Evolutionary conservation across 2,329 filamentous ascomycete species (phyloP).

Genomic region (Fusarium sp.): DNA sequence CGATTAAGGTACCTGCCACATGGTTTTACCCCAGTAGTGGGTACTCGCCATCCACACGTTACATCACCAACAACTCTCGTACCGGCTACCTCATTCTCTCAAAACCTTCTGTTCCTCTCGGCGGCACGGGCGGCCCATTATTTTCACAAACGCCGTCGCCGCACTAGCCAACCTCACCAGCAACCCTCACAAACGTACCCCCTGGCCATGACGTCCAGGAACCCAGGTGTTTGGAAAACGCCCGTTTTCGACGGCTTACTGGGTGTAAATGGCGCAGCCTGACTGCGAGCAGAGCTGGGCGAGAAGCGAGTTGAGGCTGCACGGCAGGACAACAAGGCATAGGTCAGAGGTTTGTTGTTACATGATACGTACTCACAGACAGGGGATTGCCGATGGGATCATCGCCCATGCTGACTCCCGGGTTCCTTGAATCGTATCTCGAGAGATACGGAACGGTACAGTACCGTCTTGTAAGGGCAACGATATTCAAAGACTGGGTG

Average conservation of each 20-base stretch:
- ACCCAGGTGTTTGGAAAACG: slow-evolving; percentile 24
- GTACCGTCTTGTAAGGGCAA: slow-evolving; percentile 30
- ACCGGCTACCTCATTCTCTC: not conserved
- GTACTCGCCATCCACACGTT: slow-evolving; percentile 9
- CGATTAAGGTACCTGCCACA: slow-evolving; percentile 30
- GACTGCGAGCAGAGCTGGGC: not conserved
- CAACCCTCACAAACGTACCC: slow-evolving; percentile 23
- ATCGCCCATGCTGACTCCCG: slow-evolving; percentile 15
- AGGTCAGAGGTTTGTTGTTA: slow-evolving; percentile 2
- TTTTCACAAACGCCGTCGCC: slow-evolving; percentile 37
- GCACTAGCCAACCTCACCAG: slow-evolving; percentile 31
- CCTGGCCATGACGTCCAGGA: slow-evolving; percentile 31
- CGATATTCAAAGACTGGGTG: slow-evolving; percentile 25
- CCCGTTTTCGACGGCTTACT: slow-evolving; percentile 23
- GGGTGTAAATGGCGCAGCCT: slow-evolving; percentile 34
- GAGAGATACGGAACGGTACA: slow-evolving; percentile 29
- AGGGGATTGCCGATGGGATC: not conserved
- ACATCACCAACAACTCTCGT: not conserved
- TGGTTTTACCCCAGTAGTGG: slow-evolving; percentile 11
- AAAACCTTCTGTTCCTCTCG: slow-evolving; percentile 14
- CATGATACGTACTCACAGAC: slow-evolving; percentile 4
- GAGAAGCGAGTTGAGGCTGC: not conserved
- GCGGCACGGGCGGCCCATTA: slow-evolving; percentile 40
- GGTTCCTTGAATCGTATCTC: slow-evolving; percentile 20
- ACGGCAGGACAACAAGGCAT: slow-evolving; percentile 2